Conservation (phyloP, 352 stramenopile species). For the Peronospora belbahrii region DNA sequence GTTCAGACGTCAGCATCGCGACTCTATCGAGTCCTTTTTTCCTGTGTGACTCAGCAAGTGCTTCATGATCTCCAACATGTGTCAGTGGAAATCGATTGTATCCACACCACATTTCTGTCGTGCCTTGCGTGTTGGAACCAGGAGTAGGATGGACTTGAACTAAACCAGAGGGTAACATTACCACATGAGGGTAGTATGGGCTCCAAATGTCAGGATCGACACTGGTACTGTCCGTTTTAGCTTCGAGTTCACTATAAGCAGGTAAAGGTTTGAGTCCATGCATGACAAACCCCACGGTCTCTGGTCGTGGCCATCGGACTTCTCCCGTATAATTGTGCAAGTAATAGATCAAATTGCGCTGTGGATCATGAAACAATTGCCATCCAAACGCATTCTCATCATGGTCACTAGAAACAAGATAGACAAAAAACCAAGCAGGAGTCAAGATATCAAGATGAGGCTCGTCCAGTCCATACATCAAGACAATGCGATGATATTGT, state of each 20-base stretch:
- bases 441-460: too few relatives aligned
- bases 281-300: slow-evolving; percentile 44
- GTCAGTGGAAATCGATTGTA: slow-evolving; percentile 49
- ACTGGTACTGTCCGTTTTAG: slow-evolving; percentile 1
- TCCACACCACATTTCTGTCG: slow-evolving; percentile 26
- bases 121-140: slow-evolving; percentile 8
- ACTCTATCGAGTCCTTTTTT: background rate
- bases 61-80: slow-evolving; percentile 1
- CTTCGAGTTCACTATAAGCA: slow-evolving; percentile 2
- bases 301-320: slow-evolving; percentile 54
- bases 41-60: background rate
- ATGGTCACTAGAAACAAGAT: background rate
- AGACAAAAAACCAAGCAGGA: background rate
- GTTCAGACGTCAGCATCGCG: slow-evolving; percentile 1
- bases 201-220: slow-evolving; percentile 29
- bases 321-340: slow-evolving; percentile 67
- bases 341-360: slow-evolving; percentile 44
- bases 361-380: slow-evolving; percentile 40
- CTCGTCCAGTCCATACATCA: slow-evolving; percentile 6
- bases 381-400: slow-evolving; percentile 44
- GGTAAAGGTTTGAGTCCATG: slow-evolving; percentile 35
- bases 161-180: slow-evolving; percentile 52
- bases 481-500: background rate
- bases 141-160: slow-evolving; percentile 31
- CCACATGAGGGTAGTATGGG: slow-evolving; percentile 44